Conservation (phyloP, 2,329 filamentous ascomycete species). For the Sporothrix sp. region DNA sequence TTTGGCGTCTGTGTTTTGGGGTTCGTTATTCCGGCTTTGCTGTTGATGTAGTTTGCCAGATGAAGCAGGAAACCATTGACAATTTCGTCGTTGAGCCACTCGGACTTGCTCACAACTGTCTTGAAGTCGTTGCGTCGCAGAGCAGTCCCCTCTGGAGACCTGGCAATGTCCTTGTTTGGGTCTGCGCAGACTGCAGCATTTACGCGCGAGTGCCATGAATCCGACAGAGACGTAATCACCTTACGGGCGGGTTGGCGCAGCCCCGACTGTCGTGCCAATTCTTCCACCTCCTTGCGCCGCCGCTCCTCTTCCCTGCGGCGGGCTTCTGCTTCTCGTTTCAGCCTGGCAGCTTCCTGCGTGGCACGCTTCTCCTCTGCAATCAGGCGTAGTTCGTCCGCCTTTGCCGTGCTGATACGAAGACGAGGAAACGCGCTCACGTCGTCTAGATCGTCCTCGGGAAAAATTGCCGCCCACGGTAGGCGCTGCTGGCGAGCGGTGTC, state of each 20-base stretch:
- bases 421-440: slow-evolving; percentile 8
- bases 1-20: slow-evolving; percentile 40
- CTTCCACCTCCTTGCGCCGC: slow-evolving; percentile 19
- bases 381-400: slow-evolving; percentile 20
- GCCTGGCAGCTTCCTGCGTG: slow-evolving; percentile 18
- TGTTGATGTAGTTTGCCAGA: slow-evolving; percentile 50
- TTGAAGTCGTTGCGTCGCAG: slow-evolving; percentile 51
- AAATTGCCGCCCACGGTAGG: slow-evolving; percentile 7
- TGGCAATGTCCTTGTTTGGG: slow-evolving; percentile 30
- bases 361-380: slow-evolving; percentile 15
- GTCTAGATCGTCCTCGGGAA: slow-evolving; percentile 9
- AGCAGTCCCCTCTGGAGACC: slow-evolving; percentile 39
- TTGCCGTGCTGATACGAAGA: slow-evolving; percentile 19
- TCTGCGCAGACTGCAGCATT: slow-evolving; percentile 27
- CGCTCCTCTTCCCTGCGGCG: too few species aligned
- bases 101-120: slow-evolving; percentile 45
- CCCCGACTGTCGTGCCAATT: slow-evolving; percentile 16
- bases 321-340: slow-evolving; percentile 18
- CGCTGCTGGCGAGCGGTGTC: not conserved
- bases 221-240: slow-evolving; percentile 24
- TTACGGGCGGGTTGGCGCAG: slow-evolving; percentile 21
- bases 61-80: slow-evolving; percentile 57
- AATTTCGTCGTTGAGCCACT: slow-evolving; percentile 70
- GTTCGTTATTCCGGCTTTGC: slow-evolving; percentile 42
- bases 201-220: slow-evolving; percentile 31